These are phyloP conservation scores for Fragaria vesca DNA, from an alignment of 306 rosid genomes.

Conservation along the genomic window DNA sequence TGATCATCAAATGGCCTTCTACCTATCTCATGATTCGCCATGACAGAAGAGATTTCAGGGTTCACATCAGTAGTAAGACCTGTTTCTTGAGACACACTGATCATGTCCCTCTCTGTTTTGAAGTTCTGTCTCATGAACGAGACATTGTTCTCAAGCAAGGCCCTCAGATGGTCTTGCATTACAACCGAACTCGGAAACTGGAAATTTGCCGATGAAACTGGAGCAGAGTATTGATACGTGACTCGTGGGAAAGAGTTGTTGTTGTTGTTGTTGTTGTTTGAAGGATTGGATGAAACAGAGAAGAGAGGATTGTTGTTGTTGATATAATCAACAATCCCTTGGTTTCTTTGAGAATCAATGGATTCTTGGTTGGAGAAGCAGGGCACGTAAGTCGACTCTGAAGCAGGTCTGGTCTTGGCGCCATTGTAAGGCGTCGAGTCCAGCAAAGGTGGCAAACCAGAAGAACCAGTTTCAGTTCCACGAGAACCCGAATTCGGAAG, in stretches of 20 bases:
- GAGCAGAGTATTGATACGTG: constrained; percentile 36
- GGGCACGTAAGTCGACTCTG: constrained; percentile 85
- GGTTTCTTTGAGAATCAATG: constrained; percentile 59
- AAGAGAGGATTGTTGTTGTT: constrained; percentile 36
- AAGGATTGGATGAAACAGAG: constrained; percentile 36
- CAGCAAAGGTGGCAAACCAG: constrained; percentile 65
- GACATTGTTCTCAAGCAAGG: constrained; percentile 53
- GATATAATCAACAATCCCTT: constrained; percentile 46
- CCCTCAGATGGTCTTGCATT: constrained; percentile 60
- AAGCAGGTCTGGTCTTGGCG: constrained; percentile 35
- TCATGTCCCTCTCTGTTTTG: constrained; percentile 60
- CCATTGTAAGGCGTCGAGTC: constrained; percentile 52
- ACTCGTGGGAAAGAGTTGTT: constrained; percentile 33
- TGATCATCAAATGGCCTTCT: constrained; percentile 50
- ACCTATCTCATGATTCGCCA: constrained; percentile 52
- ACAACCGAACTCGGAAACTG: constrained; percentile 36
- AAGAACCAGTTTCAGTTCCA: constrained; percentile 42
- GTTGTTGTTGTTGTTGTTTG: constrained; percentile 16
- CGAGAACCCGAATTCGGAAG: constrained; percentile 41
- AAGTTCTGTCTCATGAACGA: constrained; percentile 44
- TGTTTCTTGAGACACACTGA: constrained; percentile 59
- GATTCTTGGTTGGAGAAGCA: constrained; percentile 88
- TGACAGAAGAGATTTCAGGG: constrained; percentile 60
- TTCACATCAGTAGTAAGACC: constrained; percentile 52
- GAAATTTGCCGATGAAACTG: constrained; percentile 21